Conservation (phyloP, 768 basidiomycete genomes). For the Suillus occidentalis region DNA sequence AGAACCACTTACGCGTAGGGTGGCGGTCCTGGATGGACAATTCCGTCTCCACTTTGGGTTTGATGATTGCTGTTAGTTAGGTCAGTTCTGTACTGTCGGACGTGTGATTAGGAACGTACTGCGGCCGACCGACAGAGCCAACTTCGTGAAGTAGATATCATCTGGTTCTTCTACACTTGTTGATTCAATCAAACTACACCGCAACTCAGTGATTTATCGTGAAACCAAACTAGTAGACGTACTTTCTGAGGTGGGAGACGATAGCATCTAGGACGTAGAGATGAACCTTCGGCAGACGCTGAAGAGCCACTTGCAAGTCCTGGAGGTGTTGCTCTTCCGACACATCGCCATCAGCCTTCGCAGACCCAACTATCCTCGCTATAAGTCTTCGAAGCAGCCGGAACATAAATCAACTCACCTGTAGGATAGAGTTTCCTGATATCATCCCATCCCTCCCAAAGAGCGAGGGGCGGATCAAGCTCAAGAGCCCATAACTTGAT, state of each 20-base stretch:
- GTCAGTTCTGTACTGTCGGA: background rate
- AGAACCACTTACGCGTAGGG: slow-evolving; percentile 57
- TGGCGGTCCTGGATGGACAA: slow-evolving; percentile 91
- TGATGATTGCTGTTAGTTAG: slow-evolving; percentile 59
- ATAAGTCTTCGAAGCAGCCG: background rate
- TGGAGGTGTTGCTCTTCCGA: slow-evolving; percentile 61
- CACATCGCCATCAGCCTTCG: slow-evolving; percentile 52
- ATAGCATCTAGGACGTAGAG: slow-evolving; percentile 78
- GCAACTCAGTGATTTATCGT: slow-evolving; percentile 9
- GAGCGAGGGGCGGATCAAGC: slow-evolving; percentile 79
- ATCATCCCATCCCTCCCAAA: slow-evolving; percentile 93
- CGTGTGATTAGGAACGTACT: slow-evolving; percentile 47
- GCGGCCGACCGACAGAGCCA: slow-evolving; percentile 84
- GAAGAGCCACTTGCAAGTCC: slow-evolving; percentile 61
- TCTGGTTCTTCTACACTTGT: slow-evolving; percentile 71
- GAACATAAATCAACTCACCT: slow-evolving; percentile 32
- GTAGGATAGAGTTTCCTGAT: slow-evolving; percentile 83
- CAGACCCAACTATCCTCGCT: slow-evolving; percentile 48
- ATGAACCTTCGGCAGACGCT: slow-evolving; percentile 75
- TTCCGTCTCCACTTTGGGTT: slow-evolving; percentile 81
- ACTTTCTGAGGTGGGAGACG: slow-evolving; percentile 75
- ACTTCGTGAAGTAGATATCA: slow-evolving; percentile 83
- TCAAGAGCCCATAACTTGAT: slow-evolving; percentile 93
- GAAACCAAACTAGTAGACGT: slow-evolving; percentile 25
- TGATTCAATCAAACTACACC: slow-evolving; percentile 59